Base-by-base conservation (phyloP, 192 early-diverging fungal genomes). In the Backusella sp. region DNA sequence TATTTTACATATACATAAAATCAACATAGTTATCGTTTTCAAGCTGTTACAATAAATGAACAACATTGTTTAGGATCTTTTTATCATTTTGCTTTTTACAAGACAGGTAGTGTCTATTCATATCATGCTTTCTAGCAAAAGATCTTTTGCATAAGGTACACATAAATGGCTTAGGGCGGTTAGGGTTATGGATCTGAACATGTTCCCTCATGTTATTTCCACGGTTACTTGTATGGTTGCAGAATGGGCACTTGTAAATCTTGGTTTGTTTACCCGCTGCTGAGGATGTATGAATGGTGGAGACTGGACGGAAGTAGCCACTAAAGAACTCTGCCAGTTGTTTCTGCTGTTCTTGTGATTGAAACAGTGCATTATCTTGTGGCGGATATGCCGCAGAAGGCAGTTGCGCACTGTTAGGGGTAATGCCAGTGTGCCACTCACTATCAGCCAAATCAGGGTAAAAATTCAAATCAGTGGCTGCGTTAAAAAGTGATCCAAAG, bases 201-300 rank as follows among this genome's bases (percentile, higher is more conserved):
- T 93, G 92, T 8, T 88, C 85, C 73, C 91, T 82, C 75, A 93
- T 83, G 77, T 93, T 93, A 75, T 89, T 92, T 67, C 86, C 85
- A 62, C 92, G 84, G 34, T 88, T 86, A 62, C 92, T 93, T 7
- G 83, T 80, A 74, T 86, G 79, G 35, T 77, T 68, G 72, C 92
- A 93, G n/a, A 83, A 83, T 35, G 77, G 77, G 28, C 84, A 83
- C 49, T 82, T 73, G 75, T 90, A 73, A n/a, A 74, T 14, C 23
- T 62, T 62, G 21, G 56, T 62, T 62, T 62, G 56, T 62, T 62
- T 62, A 62, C 56, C 56, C 56, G 23, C 12, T 28, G 56, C 26
- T 14, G 56, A 62, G 11, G 56, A 62, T 11, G 21, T 62, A 62
- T 62, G 23, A n/a, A 62, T 28, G 56, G 23, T 62, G 28, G 56